Evolutionary conservation across 352 stramenopile genomes (phyloP).

Genomic region (Globisporangium acanthophoron): DNA sequence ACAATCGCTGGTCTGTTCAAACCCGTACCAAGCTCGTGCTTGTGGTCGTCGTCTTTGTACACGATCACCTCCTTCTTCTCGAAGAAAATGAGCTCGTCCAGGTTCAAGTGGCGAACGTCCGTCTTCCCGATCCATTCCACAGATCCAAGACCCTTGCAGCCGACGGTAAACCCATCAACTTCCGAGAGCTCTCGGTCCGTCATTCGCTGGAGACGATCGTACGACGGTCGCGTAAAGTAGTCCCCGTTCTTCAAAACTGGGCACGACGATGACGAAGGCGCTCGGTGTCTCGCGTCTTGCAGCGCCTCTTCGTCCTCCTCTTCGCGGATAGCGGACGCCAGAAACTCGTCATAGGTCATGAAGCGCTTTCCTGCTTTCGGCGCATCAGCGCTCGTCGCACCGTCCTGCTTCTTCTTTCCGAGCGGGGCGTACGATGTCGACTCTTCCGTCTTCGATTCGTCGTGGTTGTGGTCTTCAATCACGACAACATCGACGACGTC

Average conservation of each 20-base stretch:
- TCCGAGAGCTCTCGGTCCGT: conserved; percentile 56
- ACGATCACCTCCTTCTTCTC: conserved; percentile 85
- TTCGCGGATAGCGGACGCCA: conserved; percentile 53
- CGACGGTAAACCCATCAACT: conserved; percentile 75
- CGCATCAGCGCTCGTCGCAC: conserved; percentile 13
- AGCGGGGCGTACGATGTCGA: conserved; percentile 5
- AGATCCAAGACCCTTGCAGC: conserved; percentile 68
- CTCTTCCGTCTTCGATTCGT: conserved; percentile 26
- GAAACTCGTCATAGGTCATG: conserved; percentile 80
- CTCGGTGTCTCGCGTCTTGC: conserved; percentile 7
- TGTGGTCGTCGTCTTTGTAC: conserved; percentile 79
- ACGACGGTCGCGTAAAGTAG: conserved; percentile 76
- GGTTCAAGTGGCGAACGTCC: conserved; percentile 70
- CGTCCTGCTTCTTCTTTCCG: conserved; percentile 27
- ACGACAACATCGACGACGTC: conserved; percentile 66
- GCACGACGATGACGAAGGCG: conserved; percentile 34
- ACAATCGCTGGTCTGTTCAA: conserved; percentile 79
- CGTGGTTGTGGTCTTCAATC: conserved; percentile 41
- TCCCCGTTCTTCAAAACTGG: conserved; percentile 66
- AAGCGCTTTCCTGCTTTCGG: conserved; percentile 45
- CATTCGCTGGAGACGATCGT: conserved; percentile 66
- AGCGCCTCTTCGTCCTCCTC: conserved; percentile 27
- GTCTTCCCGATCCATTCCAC: conserved; percentile 80
- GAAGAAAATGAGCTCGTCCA: conserved; percentile 77
- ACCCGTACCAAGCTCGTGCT: conserved; percentile 64